A percentile compares a stretch with the other conserved stretches of the same genome.
Conservation (phyloP, 1,139 yeast genomes). For the Lodderomyces margitis region DNA sequence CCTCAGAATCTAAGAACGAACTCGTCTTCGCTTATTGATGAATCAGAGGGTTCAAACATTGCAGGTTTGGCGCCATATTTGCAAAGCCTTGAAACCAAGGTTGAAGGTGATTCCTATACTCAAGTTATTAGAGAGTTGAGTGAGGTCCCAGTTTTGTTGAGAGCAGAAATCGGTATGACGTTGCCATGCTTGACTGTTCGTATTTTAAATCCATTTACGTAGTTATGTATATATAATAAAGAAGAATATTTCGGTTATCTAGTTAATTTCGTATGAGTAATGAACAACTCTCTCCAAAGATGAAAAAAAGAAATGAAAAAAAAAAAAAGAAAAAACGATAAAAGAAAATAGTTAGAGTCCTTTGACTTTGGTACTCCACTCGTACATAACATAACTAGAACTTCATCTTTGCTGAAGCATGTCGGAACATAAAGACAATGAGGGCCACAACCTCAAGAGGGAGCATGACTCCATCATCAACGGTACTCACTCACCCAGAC, state of each 20-base stretch:
- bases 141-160: slow-evolving; percentile 77
- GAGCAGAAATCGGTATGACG: slow-evolving; percentile 95
- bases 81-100: slow-evolving; percentile 52
- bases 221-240: slow-evolving; percentile 2
- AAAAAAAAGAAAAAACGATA: too few relatives aligned
- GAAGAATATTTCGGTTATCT: slow-evolving; percentile 1
- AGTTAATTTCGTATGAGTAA: too few relatives aligned
- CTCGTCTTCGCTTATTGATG: slow-evolving; percentile 22
- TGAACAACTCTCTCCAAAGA: too few relatives aligned
- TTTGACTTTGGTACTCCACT: neutral
- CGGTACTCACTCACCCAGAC: slow-evolving; percentile 18
- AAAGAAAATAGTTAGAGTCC: neutral
- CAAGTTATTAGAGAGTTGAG: slow-evolving; percentile 81
- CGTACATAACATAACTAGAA: neutral
- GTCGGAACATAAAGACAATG: neutral
- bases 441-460: neutral
- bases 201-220: slow-evolving; percentile 81
- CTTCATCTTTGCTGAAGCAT: neutral
- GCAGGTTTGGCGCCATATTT: slow-evolving; percentile 56
- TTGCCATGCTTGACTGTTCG: slow-evolving; percentile 93
- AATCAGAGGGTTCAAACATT: slow-evolving; percentile 6
- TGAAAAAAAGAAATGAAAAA: neutral
- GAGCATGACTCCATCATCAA: slow-evolving; percentile 1
- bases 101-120: slow-evolving; percentile 60
- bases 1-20: slow-evolving; percentile 26